phyloP scores from a whole-genome alignment of 352 stramenopile genomes.

The Phytophthora pseudosyringae region DNA sequence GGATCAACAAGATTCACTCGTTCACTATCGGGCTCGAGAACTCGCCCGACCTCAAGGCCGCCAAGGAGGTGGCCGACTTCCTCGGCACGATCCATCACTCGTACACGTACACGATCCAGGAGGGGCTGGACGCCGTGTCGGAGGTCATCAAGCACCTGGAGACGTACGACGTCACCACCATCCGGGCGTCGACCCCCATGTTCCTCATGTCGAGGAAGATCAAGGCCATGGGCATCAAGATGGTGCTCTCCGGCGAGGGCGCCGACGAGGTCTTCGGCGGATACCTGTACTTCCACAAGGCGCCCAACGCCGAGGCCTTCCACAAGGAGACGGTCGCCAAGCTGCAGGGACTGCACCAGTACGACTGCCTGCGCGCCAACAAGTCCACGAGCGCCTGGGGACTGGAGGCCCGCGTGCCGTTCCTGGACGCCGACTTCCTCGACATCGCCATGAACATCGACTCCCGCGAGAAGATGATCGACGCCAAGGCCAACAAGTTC shows the following conservation, averaged over 20 bases:
- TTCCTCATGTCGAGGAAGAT: conserved; percentile 99
- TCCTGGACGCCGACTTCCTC: conserved; percentile 98
- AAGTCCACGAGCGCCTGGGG: conserved; percentile 98
- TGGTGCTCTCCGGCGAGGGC: conserved; percentile 98
- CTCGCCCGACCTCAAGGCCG: conserved; percentile 96
- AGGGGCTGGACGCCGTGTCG: conserved; percentile 97
- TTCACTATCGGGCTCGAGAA: conserved; percentile 98
- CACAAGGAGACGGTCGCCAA: conserved; percentile 96
- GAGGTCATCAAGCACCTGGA: conserved; percentile 98
- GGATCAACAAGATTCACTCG: conserved; percentile 96
- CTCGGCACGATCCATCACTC: conserved; percentile 98
- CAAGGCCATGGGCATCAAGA: conserved; percentile 99
- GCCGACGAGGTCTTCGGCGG: conserved; percentile 98
- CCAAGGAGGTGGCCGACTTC: conserved; percentile 97
- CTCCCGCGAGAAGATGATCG: conserved; percentile 98
- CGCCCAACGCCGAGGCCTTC: conserved; percentile 93
- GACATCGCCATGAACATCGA: conserved; percentile 99
- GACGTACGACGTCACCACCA: conserved; percentile 99
- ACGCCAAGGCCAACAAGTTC: conserved; percentile 91
- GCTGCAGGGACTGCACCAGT: conserved; percentile 96
- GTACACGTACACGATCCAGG: conserved; percentile 99
- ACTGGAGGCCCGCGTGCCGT: conserved; percentile 97
- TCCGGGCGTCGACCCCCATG: conserved; percentile 99
- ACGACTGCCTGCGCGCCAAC: conserved; percentile 99
- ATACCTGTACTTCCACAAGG: conserved; percentile 99